A percentile compares a stretch with the other conserved stretches of the same genome.
These are phyloP conservation scores for Candida sp. DNA, from an alignment of 1,139 yeast species.

Conservation along the genomic window DNA sequence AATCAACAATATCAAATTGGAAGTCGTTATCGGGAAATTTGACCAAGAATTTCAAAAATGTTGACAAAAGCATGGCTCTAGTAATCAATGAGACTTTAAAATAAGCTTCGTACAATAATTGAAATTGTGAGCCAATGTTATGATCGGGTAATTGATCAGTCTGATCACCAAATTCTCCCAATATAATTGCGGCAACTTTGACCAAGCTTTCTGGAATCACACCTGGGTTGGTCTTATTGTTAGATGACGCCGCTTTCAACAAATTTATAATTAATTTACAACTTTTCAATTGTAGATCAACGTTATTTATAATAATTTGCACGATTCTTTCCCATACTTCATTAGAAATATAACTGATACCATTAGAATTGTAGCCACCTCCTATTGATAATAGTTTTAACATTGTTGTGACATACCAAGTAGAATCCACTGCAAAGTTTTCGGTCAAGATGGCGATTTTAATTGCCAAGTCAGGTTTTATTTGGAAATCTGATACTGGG, in stretches of 20 bases:
- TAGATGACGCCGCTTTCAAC: conserved; percentile 12
- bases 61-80: conserved; percentile 65
- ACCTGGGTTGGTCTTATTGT: conserved; percentile 2
- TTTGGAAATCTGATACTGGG: conserved; percentile 57
- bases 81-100: conserved; percentile 57
- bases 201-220: conserved; percentile 56
- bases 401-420: conserved; percentile 84
- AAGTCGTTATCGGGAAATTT: conserved; percentile 54
- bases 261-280: conserved; percentile 47
- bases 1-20: conserved; percentile 48
- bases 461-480: conserved; percentile 73
- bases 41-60: conserved; percentile 59
- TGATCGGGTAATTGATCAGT: conserved; percentile 26
- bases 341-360: conserved; percentile 49
- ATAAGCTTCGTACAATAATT: conserved; percentile 61
- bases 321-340: conserved; percentile 90
- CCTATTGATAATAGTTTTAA: conserved; percentile 68
- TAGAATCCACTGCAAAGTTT: conserved; percentile 70
- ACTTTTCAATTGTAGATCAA: conserved; percentile 63
- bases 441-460: conserved; percentile 84
- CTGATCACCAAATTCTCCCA: conserved; percentile 76
- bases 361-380: conserved; percentile 38
- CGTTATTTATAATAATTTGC: conserved; percentile 85
- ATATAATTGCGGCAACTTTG: conserved; percentile 70
- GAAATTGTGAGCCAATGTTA: conserved; percentile 57